A percentile compares a stretch with the other conserved stretches of the same genome.
Evolutionary conservation across 2,329 filamentous ascomycete genomes (phyloP).

Genomic region (Samsoniella hepiali): DNA sequence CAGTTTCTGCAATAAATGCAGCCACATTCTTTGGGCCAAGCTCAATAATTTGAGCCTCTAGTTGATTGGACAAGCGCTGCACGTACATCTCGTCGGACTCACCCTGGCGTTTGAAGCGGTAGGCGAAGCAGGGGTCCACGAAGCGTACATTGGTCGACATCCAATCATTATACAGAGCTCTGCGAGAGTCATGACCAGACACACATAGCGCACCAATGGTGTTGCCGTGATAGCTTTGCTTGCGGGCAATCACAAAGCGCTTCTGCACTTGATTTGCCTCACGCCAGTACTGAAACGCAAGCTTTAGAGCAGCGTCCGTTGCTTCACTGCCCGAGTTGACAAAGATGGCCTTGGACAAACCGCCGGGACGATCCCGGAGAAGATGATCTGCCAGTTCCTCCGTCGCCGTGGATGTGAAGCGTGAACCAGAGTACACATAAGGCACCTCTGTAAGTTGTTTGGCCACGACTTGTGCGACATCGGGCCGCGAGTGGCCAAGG

Average conservation of each 20-base stretch:
- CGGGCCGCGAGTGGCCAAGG: constrained; percentile 5
- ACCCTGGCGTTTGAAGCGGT: background rate
- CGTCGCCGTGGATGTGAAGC: constrained; percentile 11
- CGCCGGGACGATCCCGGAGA: constrained; percentile 12
- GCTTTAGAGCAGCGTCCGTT: constrained; percentile 47
- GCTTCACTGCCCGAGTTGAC: constrained; percentile 35
- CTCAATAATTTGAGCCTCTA: constrained; percentile 62
- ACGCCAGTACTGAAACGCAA: constrained; percentile 47
- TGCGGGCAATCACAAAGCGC: constrained; percentile 39
- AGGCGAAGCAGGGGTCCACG: constrained; percentile 9
- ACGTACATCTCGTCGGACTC: constrained; percentile 47
- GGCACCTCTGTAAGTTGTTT: constrained; percentile 13
- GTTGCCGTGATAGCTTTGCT: constrained; percentile 47
- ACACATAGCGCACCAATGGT: constrained; percentile 51
- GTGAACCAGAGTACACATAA: constrained; percentile 20
- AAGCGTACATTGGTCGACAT: constrained; percentile 10
- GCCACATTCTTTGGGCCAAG: constrained; percentile 63
- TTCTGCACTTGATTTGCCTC: constrained; percentile 37
- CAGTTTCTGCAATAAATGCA: constrained; percentile 68
- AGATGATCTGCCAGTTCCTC: constrained; percentile 17
- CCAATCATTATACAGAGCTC: background rate
- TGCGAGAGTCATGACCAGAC: constrained; percentile 4
- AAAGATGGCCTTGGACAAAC: constrained; percentile 20
- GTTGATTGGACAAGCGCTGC: constrained; percentile 56
- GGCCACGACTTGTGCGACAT: constrained; percentile 10